phyloP scores from a whole-genome alignment of 139 green algal genomes.

The Axilococcus clingmanii region DNA sequence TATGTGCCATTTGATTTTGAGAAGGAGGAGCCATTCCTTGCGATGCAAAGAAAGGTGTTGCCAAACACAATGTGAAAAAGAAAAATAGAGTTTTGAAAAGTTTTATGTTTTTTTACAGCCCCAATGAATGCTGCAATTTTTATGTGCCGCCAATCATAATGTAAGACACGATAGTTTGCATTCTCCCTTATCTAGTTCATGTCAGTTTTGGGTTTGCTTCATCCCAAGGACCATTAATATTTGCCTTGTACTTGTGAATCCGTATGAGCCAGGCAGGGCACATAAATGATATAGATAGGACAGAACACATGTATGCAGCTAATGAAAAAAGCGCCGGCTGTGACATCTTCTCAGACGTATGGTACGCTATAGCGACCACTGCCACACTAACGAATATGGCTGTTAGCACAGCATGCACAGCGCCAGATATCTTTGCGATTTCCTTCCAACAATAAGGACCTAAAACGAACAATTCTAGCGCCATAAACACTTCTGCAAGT shows the following conservation, averaged over 20 bases:
- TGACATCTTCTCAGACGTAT: slow-evolving; percentile 17
- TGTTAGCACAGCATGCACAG: slow-evolving; percentile 32
- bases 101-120: no score
- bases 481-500: slow-evolving; percentile 78
- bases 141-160: no score
- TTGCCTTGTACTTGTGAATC: slow-evolving; percentile 81
- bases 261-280: slow-evolving; percentile 74
- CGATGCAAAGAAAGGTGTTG: slow-evolving; percentile 61
- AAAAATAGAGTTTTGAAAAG: no score
- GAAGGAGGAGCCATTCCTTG: slow-evolving; percentile 65
- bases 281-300: slow-evolving; percentile 43
- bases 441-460: slow-evolving; percentile 59
- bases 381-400: neutral
- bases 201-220: slow-evolving; percentile 51
- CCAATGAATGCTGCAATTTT: no score
- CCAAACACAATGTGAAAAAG: slow-evolving; percentile 43
- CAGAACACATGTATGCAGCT: neutral
- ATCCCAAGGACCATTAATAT: slow-evolving; percentile 85
- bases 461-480: slow-evolving; percentile 68
- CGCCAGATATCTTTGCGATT: slow-evolving; percentile 21
- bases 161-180: no score
- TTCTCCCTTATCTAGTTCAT: no score
- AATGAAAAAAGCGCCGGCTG: no score
- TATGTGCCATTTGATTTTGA: slow-evolving; percentile 79
- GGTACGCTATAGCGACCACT: neutral